These are phyloP conservation scores for Lentinula sp. DNA, from an alignment of 768 basidiomycete species.

Conservation along the genomic window DNA sequence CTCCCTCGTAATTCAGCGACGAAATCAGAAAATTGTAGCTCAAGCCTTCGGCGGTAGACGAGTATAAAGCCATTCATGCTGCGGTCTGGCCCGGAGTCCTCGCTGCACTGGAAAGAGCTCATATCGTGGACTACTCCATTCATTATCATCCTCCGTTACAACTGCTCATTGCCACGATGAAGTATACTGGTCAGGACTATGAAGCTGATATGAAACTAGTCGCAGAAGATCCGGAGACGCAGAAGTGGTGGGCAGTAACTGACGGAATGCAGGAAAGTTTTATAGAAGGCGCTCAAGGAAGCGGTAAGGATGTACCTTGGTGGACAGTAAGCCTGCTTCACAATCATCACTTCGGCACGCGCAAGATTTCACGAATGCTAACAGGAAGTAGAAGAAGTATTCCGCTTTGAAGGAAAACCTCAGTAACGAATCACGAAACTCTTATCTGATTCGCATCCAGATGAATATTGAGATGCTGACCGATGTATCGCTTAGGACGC, in stretches of 20 bases:
- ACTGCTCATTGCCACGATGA: conserved; percentile 75
- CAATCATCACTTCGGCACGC: not conserved
- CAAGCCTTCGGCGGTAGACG: conserved; percentile 42
- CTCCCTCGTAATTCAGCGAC: conserved; percentile 1
- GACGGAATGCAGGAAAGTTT: conserved; percentile 78
- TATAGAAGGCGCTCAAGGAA: conserved; percentile 62
- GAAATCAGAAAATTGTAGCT: conserved; percentile 29
- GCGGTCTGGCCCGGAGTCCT: conserved; percentile 6
- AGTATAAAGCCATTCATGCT: conserved; percentile 28
- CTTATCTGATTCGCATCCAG: no score
- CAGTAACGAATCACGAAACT: not conserved
- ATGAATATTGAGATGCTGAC: no score
- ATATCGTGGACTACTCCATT: conserved; percentile 75
- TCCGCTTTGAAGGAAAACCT: conserved; percentile 50
- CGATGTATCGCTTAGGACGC: no score
- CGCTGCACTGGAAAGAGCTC: conserved; percentile 33
- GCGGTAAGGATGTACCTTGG: conserved; percentile 66
- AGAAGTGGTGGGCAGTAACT: conserved; percentile 71
- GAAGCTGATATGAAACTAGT: conserved; percentile 60
- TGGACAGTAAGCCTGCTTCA: conserved; percentile 41
- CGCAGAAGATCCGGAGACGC: conserved; percentile 62
- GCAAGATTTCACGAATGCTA: not conserved
- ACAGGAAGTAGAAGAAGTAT: conserved; percentile 59
- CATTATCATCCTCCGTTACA: conserved; percentile 55
- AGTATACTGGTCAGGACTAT: conserved; percentile 63